Evolutionary conservation across 2,329 filamentous ascomycete genomes (phyloP).

Genomic region (Pseudogymnoascus sp.): DNA sequence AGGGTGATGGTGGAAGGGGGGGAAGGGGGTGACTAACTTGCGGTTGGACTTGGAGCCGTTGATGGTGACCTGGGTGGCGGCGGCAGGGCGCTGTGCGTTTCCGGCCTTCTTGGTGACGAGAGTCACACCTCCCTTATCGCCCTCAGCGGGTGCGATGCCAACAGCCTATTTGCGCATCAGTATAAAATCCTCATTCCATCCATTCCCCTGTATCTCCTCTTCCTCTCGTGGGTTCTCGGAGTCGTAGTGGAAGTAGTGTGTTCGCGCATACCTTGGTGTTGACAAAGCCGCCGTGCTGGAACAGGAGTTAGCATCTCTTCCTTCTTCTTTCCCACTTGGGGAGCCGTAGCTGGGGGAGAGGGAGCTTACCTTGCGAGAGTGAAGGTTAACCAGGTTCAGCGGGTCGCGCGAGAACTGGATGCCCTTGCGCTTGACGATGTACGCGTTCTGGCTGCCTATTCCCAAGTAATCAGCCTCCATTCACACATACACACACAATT

Average conservation of each 20-base stretch:
- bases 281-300: conserved; percentile 80
- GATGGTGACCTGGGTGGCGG: conserved; percentile 60
- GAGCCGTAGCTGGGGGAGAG: conserved; percentile 6
- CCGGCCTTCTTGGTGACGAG: conserved; percentile 78
- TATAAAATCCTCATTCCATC: conserved; percentile 11
- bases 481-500: conserved; percentile 13
- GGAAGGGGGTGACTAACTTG: conserved; percentile 56
- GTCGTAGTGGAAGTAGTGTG: neutral
- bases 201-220: neutral
- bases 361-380: conserved; percentile 72
- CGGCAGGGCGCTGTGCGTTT: conserved; percentile 64
- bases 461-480: conserved; percentile 4
- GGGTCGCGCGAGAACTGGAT: conserved; percentile 90
- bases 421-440: conserved; percentile 86
- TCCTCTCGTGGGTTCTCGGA: neutral
- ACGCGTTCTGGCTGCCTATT: conserved; percentile 78
- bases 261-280: conserved; percentile 71
- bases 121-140: conserved; percentile 69
- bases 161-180: conserved; percentile 50
- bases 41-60: conserved; percentile 64
- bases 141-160: conserved; percentile 57
- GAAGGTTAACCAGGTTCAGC: conserved; percentile 85
- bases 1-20: too few relatives aligned
- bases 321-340: conserved; percentile 11
- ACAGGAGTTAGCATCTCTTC: neutral